Evolutionary conservation across 1,284 basidiomycete genomes (phyloP), one percentile per base, ranked within the genome.

Genomic region (Leucoagaricus sp.): DNA sequence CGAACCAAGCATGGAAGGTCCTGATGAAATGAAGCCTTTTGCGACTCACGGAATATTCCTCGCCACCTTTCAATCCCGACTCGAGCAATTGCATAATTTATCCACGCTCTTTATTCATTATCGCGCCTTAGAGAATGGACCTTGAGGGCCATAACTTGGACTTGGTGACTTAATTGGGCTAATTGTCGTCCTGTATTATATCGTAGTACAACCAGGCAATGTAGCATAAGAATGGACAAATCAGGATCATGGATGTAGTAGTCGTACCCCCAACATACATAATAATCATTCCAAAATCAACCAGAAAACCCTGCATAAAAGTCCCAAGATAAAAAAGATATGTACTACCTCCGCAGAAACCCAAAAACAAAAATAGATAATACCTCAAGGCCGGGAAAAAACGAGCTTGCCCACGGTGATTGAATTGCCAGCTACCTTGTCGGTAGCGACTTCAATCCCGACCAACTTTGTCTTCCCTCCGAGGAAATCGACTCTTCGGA

Each of bases 401-500:
- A 57, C 42, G 13, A 47, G 49, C 19, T 57, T 57, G 6, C 55
- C 55, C 15, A 46, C n/a, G 17, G 41, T 40, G n/a, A 57, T 26
- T 8, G 23, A 3, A 15, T 51, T 25, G 9, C 55, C 49, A 12
- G 41, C 49, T n/a, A 51, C 6, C 29, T 52, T 57, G 19, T 57
- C 55, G 4, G 21, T 40, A 3, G 44, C 48, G 13, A 57, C 62
- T 28, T 87, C 85, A 58, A 89, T 75, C 34, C 86, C 86, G 41
- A 85, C 74, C 41, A 89, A 66, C 54, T 75, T 70, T 36, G 83
- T 86, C 64, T 85, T 86, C 33, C 79, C 77, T 28, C 82, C 82
- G 38, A 89, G 73, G 78, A 83, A 88, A 69, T 89, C 86, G 17
- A 87, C 68, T 44, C 86, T 71, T 49, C 83, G 76, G 28, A 89